Evolutionary conservation across 2,329 filamentous ascomycete species (phyloP), one percentile per base, ranked within the genome.

Genomic region (Mollisiaceae sp.): DNA sequence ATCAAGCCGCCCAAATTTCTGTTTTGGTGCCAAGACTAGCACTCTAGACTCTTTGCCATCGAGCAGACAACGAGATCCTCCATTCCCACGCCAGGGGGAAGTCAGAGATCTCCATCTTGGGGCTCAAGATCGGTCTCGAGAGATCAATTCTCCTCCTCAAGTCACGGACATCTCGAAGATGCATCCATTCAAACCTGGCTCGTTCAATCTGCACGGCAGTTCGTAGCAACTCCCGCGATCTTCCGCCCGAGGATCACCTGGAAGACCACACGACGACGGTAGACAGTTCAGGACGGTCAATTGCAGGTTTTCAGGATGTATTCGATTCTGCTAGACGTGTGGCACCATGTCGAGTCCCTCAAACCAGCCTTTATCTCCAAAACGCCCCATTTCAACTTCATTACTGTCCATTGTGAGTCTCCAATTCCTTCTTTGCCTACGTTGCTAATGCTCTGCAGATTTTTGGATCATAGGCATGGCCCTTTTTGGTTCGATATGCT

Each of bases 351-450:
- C 67, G 80, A 79, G 76, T 77, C 80, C 65, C 73, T 86, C 68
- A 86, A 84, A 73, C 86, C 85, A 2, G 80, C 84, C 18, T 87
- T 89, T 68, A 71, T 87, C 35, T 83, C 84, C 61, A 86, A 83
- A 73, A 83, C 85, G 72, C 89, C 88, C 18, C 86, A 89, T 71
- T 90, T 94, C 78, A 93, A 92, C 79, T 96, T 94, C 77, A 93
- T 95, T 67, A 89, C 89, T 1, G 82, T 88, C 18, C 92, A 96
- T 75, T 96, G 90, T 92, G 79, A 87, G 82, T n/a, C 27, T 32
- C 32, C 9, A n/a, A 9, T 36, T 11, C 36, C 52, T 18, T 5
- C 22, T 39, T 5, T 1, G 11, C 1, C 36, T 8, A 9, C 22
- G 38, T 14, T 59, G 35, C 36, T 35, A 38, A 38, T 41, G 32